phyloP scores from a whole-genome alignment of 148 eudicot genomes.

The Spergularia marina region DNA sequence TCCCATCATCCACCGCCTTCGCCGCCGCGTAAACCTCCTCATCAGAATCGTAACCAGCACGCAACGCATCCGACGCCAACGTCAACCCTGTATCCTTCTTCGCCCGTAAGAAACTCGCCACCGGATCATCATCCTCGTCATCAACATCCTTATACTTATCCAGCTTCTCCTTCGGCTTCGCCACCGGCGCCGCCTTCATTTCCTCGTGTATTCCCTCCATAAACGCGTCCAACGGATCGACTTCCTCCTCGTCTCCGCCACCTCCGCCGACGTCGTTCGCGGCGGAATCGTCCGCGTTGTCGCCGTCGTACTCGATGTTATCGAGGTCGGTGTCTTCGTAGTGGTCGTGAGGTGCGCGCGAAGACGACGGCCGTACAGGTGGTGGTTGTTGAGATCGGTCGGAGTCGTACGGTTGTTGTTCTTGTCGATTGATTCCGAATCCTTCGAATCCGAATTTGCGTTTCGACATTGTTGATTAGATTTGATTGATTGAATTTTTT shows the following conservation, averaged over 20 bases:
- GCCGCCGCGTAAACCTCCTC: constrained; percentile 99
- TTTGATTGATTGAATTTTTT: background rate
- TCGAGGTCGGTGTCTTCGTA: constrained; percentile 88
- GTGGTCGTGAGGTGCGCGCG: constrained; percentile 60
- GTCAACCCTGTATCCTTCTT: constrained; percentile 88
- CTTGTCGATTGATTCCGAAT: constrained; percentile 80
- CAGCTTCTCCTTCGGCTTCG: constrained; percentile 61
- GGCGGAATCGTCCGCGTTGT: constrained; percentile 25
- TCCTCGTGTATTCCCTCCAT: constrained; percentile 96
- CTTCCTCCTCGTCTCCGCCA: constrained; percentile 41
- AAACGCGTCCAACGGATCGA: constrained; percentile 93
- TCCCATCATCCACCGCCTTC: constrained; percentile 92
- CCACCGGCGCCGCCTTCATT: constrained; percentile 65
- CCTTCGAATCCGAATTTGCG: constrained; percentile 95
- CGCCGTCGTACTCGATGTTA: constrained; percentile 66
- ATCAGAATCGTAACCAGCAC: constrained; percentile 88
- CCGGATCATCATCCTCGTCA: constrained; percentile 84
- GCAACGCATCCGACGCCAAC: constrained; percentile 75
- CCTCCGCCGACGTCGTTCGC: constrained; percentile 13
- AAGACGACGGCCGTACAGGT: constrained; percentile 58
- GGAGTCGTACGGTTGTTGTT: constrained; percentile 76
- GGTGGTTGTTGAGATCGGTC: constrained; percentile 63
- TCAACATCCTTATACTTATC: constrained; percentile 83
- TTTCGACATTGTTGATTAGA: constrained; percentile 57
- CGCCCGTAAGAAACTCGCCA: constrained; percentile 80